Percentiles rank a stretch among this genome's conserved stretches.
phyloP scores from a whole-genome alignment of 176 grass and related monocot species.

The Cenchrus fungigraminus region DNA sequence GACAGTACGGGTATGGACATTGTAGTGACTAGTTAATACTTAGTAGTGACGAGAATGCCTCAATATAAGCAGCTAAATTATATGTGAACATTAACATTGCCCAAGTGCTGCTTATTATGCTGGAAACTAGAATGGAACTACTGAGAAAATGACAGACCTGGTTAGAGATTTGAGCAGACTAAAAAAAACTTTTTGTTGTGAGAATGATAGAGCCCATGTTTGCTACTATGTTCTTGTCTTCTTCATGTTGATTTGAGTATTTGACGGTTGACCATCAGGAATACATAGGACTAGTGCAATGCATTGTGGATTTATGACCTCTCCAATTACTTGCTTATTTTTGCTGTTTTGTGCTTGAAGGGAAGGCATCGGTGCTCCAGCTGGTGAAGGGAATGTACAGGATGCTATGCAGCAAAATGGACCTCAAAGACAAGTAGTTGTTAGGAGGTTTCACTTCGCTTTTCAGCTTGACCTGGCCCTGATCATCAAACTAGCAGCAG shows the following conservation, averaged over 20 bases:
- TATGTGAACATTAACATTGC: background rate
- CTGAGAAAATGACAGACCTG: background rate
- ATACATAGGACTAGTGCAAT: conserved; percentile 16
- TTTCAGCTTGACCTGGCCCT: conserved; percentile 88
- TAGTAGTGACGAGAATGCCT: background rate
- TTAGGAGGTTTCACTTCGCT: conserved; percentile 87
- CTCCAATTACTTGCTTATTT: conserved; percentile 30
- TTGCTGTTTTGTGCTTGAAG: conserved; percentile 48
- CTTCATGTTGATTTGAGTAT: conserved; percentile 21
- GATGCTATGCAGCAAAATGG: conserved; percentile 69
- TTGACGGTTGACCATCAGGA: background rate
- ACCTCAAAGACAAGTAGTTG: conserved; percentile 82
- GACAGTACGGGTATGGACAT: background rate
- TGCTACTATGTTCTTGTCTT: conserved; percentile 14
- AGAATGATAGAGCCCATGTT: background rate
- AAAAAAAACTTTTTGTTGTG: conserved; percentile 9
- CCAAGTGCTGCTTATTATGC: background rate
- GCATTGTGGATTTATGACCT: background rate
- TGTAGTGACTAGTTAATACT: background rate
- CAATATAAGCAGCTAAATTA: conserved; percentile 8
- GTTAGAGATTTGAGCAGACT: conserved; percentile 2
- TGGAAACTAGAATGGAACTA: conserved; percentile 25
- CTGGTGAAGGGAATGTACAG: conserved; percentile 66
- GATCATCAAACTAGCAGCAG: conserved; percentile 90
- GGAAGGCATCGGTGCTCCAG: conserved; percentile 47